A percentile compares a stretch with the other conserved stretches of the same genome.
Conservation (phyloP, 768 basidiomycete genomes). For the Tricholoma terreum region DNA sequence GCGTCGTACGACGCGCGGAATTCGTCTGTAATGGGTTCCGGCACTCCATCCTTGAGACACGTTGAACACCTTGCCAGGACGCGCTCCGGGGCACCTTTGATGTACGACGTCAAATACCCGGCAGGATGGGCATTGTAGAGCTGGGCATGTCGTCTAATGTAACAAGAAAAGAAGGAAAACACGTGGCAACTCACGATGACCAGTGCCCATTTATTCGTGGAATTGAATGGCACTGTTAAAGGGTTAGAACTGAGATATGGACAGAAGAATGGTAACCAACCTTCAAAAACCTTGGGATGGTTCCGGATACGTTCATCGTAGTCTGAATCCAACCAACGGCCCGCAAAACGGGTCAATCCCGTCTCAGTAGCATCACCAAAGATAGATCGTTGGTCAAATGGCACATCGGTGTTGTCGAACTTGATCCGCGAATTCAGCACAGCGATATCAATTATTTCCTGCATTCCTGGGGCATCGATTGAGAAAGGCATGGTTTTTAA, state of each 20-base stretch:
- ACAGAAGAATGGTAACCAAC: constrained; percentile 16
- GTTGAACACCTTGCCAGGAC: constrained; percentile 63
- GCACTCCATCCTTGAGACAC: constrained; percentile 50
- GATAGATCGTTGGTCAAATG: constrained; percentile 58
- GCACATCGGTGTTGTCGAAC: constrained; percentile 61
- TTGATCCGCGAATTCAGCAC: constrained; percentile 68
- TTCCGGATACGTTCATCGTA: constrained; percentile 53
- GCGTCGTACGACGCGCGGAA: constrained; percentile 53
- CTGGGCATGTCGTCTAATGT: constrained; percentile 26
- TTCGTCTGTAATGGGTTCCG: constrained; percentile 49
- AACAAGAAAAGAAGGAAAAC: not conserved
- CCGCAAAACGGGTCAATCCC: constrained; percentile 67
- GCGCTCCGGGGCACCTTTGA: constrained; percentile 71
- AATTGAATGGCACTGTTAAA: constrained; percentile 60
- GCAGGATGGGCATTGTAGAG: constrained; percentile 50
- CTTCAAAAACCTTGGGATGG: constrained; percentile 62
- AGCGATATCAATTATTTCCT: constrained; percentile 60
- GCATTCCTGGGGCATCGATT: constrained; percentile 55
- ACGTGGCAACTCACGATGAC: constrained; percentile 48
- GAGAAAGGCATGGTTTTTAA: constrained; percentile 48
- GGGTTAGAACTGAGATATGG: not conserved
- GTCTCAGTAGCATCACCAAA: constrained; percentile 76
- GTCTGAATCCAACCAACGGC: constrained; percentile 44
- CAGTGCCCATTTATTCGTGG: constrained; percentile 71
- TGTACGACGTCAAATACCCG: constrained; percentile 51